Percentiles rank a stretch among this genome's conserved stretches.
phyloP scores from a whole-genome alignment of 345 rosid genomes.

The Trapa incisa region DNA sequence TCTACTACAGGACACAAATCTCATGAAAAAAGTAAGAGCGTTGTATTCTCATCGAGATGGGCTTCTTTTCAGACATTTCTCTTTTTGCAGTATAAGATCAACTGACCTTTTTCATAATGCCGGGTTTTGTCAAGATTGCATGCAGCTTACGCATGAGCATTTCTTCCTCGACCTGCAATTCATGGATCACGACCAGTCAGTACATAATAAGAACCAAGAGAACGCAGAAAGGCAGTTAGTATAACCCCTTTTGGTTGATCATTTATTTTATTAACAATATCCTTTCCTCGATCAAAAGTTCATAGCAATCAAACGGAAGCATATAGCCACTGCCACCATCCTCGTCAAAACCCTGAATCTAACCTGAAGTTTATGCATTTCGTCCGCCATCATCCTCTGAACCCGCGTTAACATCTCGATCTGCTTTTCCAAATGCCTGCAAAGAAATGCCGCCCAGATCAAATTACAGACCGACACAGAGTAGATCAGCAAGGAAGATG shows the following conservation, averaged over 20 bases:
- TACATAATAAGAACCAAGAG: not conserved
- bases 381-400: constrained; percentile 8
- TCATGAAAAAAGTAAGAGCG: not conserved
- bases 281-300: not conserved
- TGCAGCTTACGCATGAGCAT: constrained; percentile 67
- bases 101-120: constrained; percentile 31
- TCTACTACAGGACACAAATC: too few species aligned
- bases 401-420: constrained; percentile 7
- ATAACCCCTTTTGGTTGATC: too few species aligned
- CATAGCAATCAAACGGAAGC: not conserved
- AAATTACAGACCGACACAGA: not conserved
- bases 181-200: not conserved
- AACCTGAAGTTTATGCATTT: constrained; percentile 17
- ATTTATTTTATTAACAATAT: too few species aligned
- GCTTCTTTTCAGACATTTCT: not conserved
- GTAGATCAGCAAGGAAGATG: too few species aligned
- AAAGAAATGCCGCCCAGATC: not conserved
- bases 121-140: constrained; percentile 38
- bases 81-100: not conserved
- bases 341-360: not conserved
- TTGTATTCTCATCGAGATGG: too few species aligned
- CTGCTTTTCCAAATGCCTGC: constrained; percentile 18
- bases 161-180: constrained; percentile 63
- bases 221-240: not conserved
- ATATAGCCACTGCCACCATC: not conserved